A percentile compares a stretch with the other conserved stretches of the same genome.
Evolutionary conservation across 768 basidiomycete genomes (phyloP).

Genomic region (Naganishia antarctica): DNA sequence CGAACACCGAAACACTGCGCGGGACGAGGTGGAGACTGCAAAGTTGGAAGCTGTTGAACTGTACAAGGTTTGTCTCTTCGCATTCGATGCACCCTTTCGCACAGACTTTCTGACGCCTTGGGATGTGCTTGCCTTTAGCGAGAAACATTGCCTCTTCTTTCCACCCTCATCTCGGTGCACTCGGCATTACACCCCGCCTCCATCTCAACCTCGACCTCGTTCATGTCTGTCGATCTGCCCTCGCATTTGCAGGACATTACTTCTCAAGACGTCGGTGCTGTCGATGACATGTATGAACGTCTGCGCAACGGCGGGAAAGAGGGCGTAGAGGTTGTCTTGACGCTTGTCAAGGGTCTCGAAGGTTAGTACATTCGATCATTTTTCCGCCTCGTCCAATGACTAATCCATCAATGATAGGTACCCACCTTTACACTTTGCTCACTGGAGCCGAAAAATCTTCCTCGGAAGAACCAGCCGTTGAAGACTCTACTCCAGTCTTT

Average conservation of each 20-base stretch:
- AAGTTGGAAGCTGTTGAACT: slow-evolving; percentile 22
- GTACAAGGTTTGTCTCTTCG: slow-evolving; percentile 20
- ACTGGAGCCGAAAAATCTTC: slow-evolving; percentile 1
- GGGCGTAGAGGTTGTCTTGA: slow-evolving; percentile 11
- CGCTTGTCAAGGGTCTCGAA: neutral
- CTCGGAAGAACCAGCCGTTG: neutral
- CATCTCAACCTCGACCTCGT: slow-evolving; percentile 1
- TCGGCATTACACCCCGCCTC: slow-evolving; percentile 21
- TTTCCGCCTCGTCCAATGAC: neutral
- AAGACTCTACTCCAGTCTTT: slow-evolving; percentile 7
- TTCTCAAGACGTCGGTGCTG: slow-evolving; percentile 5
- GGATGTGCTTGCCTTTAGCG: too few species aligned
- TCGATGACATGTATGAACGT: slow-evolving; percentile 26
- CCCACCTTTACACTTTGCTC: neutral
- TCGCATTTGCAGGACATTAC: slow-evolving; percentile 24
- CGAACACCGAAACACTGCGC: slow-evolving; percentile 5
- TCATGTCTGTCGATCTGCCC: slow-evolving; percentile 27
- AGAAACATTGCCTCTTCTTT: slow-evolving; percentile 18
- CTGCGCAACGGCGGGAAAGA: slow-evolving; percentile 6
- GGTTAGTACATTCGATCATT: neutral
- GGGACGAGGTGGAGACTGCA: slow-evolving; percentile 2
- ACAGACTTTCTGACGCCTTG: neutral
- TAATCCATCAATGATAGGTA: neutral
- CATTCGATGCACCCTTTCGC: neutral
- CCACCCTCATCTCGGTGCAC: slow-evolving; percentile 20